Evolutionary conservation across 768 basidiomycete species (phyloP).

Genomic region (Mrakia hoshinonis): DNA sequence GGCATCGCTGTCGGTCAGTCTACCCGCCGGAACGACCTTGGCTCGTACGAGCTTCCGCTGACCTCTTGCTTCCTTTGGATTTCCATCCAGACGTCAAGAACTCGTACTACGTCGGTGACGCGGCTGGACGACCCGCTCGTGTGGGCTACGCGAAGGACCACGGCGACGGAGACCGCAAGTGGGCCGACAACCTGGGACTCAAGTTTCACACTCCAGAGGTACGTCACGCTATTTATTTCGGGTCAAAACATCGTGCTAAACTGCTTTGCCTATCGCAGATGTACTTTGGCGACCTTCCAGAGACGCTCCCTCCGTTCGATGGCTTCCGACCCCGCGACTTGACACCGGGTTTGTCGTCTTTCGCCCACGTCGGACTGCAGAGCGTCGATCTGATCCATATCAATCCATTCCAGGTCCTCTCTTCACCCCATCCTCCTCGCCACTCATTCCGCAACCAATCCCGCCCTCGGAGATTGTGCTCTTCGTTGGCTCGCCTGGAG

Average conservation of each 20-base stretch:
- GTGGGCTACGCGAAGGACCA: conserved; percentile 49
- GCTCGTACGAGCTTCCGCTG: background rate
- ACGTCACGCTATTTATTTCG: no score
- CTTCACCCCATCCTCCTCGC: conserved; percentile 48
- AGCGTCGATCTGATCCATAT: no score
- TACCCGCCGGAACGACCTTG: background rate
- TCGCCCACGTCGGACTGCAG: background rate
- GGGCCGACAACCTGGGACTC: conserved; percentile 66
- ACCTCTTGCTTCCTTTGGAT: background rate
- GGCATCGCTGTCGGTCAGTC: conserved; percentile 57
- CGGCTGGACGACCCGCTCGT: conserved; percentile 58
- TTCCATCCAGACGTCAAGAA: conserved; percentile 49
- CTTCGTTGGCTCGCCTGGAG: conserved; percentile 55
- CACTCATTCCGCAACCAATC: conserved; percentile 37
- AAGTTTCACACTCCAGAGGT: conserved; percentile 81
- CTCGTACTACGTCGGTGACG: conserved; percentile 82
- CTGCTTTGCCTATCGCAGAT: background rate
- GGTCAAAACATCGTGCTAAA: no score
- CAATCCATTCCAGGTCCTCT: conserved; percentile 49
- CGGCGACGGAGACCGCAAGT: conserved; percentile 73
- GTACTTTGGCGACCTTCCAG: conserved; percentile 4
- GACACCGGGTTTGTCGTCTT: conserved; percentile 10
- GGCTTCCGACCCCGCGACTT: conserved; percentile 16
- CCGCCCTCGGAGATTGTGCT: conserved; percentile 48
- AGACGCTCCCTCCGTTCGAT: background rate